Conservation (phyloP, 23 red algal genomes). For the Gracilaria gracilis region DNA sequence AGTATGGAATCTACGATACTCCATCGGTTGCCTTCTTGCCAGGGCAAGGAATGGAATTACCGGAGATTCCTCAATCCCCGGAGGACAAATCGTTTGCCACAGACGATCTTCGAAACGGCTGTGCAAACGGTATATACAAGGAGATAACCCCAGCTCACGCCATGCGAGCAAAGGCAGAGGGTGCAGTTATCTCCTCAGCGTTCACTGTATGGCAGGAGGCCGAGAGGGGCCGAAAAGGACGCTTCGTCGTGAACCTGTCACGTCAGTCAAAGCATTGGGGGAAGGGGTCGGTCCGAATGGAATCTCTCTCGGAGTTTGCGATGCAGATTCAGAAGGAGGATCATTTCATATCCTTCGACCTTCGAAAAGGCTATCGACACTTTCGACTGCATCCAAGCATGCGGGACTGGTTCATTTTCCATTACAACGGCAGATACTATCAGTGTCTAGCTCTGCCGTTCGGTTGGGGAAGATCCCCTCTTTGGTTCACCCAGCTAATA, state of each 20-base stretch:
- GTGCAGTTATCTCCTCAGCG: slow-evolving; percentile 27
- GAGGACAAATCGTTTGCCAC: slow-evolving; percentile 10
- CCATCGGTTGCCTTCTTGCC: background rate
- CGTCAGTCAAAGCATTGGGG: slow-evolving; percentile 39
- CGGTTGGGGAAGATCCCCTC: slow-evolving; percentile 20
- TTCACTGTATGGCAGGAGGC: slow-evolving; percentile 50
- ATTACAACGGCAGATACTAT: slow-evolving; percentile 16
- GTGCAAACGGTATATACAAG: slow-evolving; percentile 8
- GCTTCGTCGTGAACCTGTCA: slow-evolving; percentile 36
- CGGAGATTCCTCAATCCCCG: slow-evolving; percentile 16
- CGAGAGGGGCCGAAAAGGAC: slow-evolving; percentile 7
- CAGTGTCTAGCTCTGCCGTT: slow-evolving; percentile 35
- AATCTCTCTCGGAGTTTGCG: slow-evolving; percentile 1
- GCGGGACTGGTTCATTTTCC: slow-evolving; percentile 59
- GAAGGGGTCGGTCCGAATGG: slow-evolving; percentile 46
- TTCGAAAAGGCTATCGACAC: slow-evolving; percentile 32
- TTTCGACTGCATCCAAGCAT: slow-evolving; percentile 25
- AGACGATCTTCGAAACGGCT: slow-evolving; percentile 23
- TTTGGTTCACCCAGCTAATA: slow-evolving; percentile 46
- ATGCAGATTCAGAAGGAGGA: slow-evolving; percentile 5
- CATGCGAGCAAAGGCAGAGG: background rate
- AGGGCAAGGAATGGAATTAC: background rate
- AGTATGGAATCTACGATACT: background rate
- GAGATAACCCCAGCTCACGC: background rate
- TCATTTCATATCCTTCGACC: slow-evolving; percentile 21